A percentile compares a stretch with the other conserved stretches of the same genome.
phyloP scores from a whole-genome alignment of 768 basidiomycete species.

The Russula brevipes region DNA sequence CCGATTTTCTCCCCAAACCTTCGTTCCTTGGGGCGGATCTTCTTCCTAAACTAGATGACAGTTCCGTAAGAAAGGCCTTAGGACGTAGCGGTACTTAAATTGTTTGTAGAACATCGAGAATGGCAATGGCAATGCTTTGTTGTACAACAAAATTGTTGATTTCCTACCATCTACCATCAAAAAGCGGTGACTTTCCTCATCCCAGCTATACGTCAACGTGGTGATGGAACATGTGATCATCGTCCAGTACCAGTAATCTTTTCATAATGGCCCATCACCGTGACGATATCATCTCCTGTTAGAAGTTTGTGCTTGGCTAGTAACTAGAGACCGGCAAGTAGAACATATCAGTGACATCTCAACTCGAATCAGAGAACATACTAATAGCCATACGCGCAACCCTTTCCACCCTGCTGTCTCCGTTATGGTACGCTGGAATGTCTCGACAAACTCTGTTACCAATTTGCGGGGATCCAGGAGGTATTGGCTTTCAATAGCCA shows the following conservation, averaged over 20 bases:
- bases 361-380: background rate
- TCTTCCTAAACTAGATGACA: conserved; percentile 44
- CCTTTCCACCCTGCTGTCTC: conserved; percentile 20
- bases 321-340: background rate
- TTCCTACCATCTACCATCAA: background rate
- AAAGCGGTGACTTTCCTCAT: background rate
- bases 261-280: conserved; percentile 14
- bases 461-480: conserved; percentile 7
- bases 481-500: conserved; percentile 1
- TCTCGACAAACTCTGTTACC: background rate
- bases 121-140: background rate
- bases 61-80: conserved; percentile 51
- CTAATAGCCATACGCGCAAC: conserved; percentile 19
- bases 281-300: conserved; percentile 17
- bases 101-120: background rate
- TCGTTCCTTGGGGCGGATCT: conserved; percentile 35
- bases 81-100: conserved; percentile 53
- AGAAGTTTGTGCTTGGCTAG: conserved; percentile 20
- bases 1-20: conserved; percentile 70
- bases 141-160: background rate
- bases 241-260: background rate
- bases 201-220: background rate
- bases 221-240: background rate
- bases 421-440: background rate
- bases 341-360: background rate